Evolutionary conservation across 805 yeast genomes (phyloP).

Genomic region (Candida tammaniensis): DNA sequence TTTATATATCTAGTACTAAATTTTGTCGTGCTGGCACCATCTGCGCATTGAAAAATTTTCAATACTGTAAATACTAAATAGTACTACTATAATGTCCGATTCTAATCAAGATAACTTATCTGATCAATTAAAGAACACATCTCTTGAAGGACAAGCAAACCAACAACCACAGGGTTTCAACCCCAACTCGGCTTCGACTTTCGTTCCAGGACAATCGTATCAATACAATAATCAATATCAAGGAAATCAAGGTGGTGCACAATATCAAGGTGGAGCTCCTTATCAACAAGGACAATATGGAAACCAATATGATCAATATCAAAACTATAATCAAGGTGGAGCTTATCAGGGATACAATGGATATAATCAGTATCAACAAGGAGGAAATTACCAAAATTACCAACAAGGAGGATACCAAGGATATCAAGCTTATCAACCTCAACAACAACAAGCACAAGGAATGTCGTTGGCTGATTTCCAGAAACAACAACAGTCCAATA

Average conservation of each 20-base stretch:
- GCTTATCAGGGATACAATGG: slow-evolving; percentile 3
- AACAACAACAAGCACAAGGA: slow-evolving; percentile 19
- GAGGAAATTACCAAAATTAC: slow-evolving; percentile 10
- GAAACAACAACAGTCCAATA: slow-evolving; percentile 47
- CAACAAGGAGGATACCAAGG: slow-evolving; percentile 23
- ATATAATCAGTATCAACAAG: slow-evolving; percentile 14
- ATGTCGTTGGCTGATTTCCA: slow-evolving; percentile 84
- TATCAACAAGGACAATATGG: slow-evolving; percentile 12
- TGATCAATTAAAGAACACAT: slow-evolving; percentile 42
- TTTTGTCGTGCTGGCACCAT: slow-evolving; percentile 4
- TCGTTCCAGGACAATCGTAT: slow-evolving; percentile 42
- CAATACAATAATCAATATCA: slow-evolving; percentile 14
- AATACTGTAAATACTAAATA: not conserved
- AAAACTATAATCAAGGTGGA: slow-evolving; percentile 3
- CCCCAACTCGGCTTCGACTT: slow-evolving; percentile 48
- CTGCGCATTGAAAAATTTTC: slow-evolving; percentile 6
- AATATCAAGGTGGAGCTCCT: slow-evolving; percentile 4
- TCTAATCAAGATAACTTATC: slow-evolving; percentile 41
- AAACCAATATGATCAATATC: slow-evolving; percentile 4
- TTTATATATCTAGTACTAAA: not conserved
- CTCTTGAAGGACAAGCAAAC: slow-evolving; percentile 26
- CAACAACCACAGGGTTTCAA: slow-evolving; percentile 31
- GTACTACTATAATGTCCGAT: not conserved
- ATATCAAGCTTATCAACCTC: slow-evolving; percentile 16
- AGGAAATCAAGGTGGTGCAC: slow-evolving; percentile 7